These are phyloP conservation scores for Pseudohalonectria lignicola DNA, from an alignment of 2,329 filamentous ascomycete genomes.

Conservation along the genomic window DNA sequence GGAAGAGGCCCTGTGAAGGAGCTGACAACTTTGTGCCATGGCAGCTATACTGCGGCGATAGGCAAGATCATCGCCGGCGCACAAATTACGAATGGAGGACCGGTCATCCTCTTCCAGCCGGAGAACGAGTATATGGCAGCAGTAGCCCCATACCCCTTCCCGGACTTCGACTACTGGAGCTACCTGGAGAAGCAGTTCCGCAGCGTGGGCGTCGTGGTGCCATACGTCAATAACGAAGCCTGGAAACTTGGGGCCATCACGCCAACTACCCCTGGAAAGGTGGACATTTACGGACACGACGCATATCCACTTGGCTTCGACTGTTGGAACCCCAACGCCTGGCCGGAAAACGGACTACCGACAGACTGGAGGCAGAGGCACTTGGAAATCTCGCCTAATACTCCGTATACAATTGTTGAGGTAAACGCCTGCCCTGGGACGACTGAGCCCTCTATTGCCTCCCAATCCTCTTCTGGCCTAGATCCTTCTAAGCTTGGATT, in stretches of 20 bases:
- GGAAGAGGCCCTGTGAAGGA: not conserved
- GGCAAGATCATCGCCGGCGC: conserved; percentile 57
- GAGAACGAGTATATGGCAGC: conserved; percentile 62
- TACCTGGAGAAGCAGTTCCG: conserved; percentile 7
- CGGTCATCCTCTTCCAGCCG: conserved; percentile 66
- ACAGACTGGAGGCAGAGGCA: not conserved
- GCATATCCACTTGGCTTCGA: conserved; percentile 11
- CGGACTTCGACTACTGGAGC: conserved; percentile 7
- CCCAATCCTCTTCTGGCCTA: conserved; percentile 9
- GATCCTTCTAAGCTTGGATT: too few species aligned
- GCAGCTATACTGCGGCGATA: conserved; percentile 49
- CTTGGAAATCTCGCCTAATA: conserved; percentile 14
- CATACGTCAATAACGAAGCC: conserved; percentile 11
- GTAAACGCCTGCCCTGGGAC: not conserved
- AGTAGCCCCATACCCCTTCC: not conserved
- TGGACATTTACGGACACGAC: conserved; percentile 10
- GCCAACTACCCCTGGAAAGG: conserved; percentile 15
- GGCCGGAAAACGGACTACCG: not conserved
- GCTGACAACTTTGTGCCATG: not conserved
- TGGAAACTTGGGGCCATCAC: conserved; percentile 14
- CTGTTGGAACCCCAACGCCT: not conserved
- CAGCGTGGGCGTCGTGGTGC: conserved; percentile 6
- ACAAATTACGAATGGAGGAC: conserved; percentile 75
- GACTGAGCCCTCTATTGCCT: not conserved
- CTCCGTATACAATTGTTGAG: conserved; percentile 32